Evolutionary conservation across 176 grass and related monocot species (phyloP), one percentile per base, ranked within the genome.

Genomic region (Microstegium vimineum): DNA sequence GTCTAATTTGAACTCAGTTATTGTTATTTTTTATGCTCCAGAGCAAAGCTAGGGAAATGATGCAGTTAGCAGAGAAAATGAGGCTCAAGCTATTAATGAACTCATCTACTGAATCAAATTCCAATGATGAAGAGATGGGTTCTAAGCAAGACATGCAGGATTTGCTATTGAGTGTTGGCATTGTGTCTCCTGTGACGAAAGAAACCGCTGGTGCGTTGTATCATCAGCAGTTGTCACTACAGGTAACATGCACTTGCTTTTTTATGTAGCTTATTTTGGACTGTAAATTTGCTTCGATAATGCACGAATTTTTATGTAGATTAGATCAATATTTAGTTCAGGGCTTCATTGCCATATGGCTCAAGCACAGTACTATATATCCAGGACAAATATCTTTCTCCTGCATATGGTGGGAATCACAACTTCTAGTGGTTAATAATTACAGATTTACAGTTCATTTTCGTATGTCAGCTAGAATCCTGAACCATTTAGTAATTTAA

Each of bases 81-180:
- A 89, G 93, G 70, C 87, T 89, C 62, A 99, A 99, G 81, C 81
- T 99, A 77, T 77, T 99, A 73, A 87, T 81, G 26, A 91, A 90
- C 47, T 83, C 86, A 20, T 90, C 73, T 71, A 22, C 80, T 46
- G 89, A 94, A 84, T 51, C 74, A 30, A 98, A 88, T 87, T 81
- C 93, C 25, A 89, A 85, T 83, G 93, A 99, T 79, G 97, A 96
- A 81, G 97, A 96, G 73, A 87, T 96, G 91, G 93, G 83, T 5
- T 95, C 96, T 69, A 99, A 99, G 84, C 97, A 99, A 89, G 97
- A 99, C 56, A 96, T 99, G 89, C 97, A 99, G 90, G 97, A 99
- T 90, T 99, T 84, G 93, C 80, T 99, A 54, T 76, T 99, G 77
- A 99, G 89, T 66, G 89, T 99, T 5, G 97, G 97, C 72, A 92